Evolutionary conservation across 164 flowering plant species (phyloP), one percentile per base, ranked within the genome.

Genomic region (Sextonia rubra): DNA sequence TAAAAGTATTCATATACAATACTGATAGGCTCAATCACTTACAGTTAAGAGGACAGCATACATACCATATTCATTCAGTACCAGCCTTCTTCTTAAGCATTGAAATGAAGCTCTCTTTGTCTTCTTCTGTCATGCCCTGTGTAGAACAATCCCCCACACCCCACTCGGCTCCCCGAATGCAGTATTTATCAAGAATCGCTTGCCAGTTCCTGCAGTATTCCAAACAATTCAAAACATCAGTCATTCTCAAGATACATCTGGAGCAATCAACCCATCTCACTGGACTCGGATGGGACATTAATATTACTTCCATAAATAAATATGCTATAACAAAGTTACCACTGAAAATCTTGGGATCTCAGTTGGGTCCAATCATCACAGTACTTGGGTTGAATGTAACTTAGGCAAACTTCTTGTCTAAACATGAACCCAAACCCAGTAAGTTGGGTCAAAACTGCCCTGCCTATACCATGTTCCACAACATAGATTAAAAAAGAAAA

Each of bases 101-200:
- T 2, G 86, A 71, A 71, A 90, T 90, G 85, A 90, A 92, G 3
- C 77, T 79, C 0, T 92, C 97, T 56, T 75, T 86, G 1, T 92
- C 92, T 2, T 82, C 83, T 0, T 76, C 69, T 23, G 90, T 76
- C 97, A 92, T 92, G 44, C 85, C 97, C 12, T 80, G 87, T 3
- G 92, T 78, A 3, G 97, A 92, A 77, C 97, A 92, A 77, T 89
- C 97, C 14, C 97, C 97, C 3, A 92, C 93, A 3, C 95, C 97
- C 97, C 95, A 90, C 69, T 92, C 97, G 20, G 97, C 97, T 48
- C 97, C 93, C 0, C 94, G 81, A 2, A 89, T 2, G 80, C 97
- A 90, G 65, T 92, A 90, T 77, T 90, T 92, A 79, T 92, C 92
- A 47, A 58, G 75, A 55, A 84, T 83, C 62, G 72, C 82, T 80